phyloP scores from a whole-genome alignment of 2,329 filamentous ascomycete genomes.

The Raffaelea albimanens region DNA sequence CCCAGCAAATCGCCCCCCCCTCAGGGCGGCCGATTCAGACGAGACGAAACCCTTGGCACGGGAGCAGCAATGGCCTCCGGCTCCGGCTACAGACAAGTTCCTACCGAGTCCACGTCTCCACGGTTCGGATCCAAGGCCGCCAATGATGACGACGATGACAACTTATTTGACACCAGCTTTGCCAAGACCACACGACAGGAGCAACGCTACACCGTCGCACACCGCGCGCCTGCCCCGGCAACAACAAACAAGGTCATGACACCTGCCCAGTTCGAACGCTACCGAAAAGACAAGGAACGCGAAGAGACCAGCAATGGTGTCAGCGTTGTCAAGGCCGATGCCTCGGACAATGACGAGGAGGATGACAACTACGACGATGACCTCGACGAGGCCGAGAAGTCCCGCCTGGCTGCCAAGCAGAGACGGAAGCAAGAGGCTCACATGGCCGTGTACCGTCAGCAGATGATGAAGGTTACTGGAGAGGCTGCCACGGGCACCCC shows the following conservation, averaged over 20 bases:
- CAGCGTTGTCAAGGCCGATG: constrained; percentile 33
- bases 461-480: constrained; percentile 94
- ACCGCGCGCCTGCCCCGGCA: constrained; percentile 28
- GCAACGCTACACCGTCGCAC: constrained; percentile 21
- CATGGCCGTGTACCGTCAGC: constrained; percentile 80
- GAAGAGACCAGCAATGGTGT: constrained; percentile 31
- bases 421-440: constrained; percentile 83
- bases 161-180: constrained; percentile 42
- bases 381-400: constrained; percentile 71
- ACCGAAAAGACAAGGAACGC: constrained; percentile 65
- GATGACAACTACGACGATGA: constrained; percentile 59
- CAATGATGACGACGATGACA: constrained; percentile 46
- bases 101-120: constrained; percentile 21
- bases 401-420: constrained; percentile 63
- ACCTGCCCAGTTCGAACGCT: constrained; percentile 74
- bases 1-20: not conserved
- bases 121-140: constrained; percentile 24
- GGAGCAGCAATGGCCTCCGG: not conserved
- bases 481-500: constrained; percentile 44
- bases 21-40: constrained; percentile 22
- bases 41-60: constrained; percentile 24
- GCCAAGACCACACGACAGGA: constrained; percentile 26
- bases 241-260: constrained; percentile 72
- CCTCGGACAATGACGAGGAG: constrained; percentile 49
- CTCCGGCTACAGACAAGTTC: constrained; percentile 18